Evolutionary conservation across 2,329 filamentous ascomycete species (phyloP), one percentile per base, ranked within the genome.

Genomic region (Diplocarpon mali): DNA sequence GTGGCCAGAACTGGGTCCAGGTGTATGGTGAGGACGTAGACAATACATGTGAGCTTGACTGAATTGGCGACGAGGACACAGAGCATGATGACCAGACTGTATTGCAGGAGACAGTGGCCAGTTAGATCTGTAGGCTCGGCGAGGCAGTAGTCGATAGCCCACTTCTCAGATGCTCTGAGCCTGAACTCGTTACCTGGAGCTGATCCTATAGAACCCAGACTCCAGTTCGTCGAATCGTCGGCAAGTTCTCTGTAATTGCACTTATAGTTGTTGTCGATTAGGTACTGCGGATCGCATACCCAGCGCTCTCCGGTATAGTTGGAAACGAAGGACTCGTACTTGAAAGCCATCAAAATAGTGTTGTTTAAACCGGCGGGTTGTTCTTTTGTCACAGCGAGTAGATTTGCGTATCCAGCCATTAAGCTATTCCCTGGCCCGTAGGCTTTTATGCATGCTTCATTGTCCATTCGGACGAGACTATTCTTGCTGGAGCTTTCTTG

Each of bases 1-100:
- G 63, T 64, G 20, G 60, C 47, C 0, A 65, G 48, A 9, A 61
- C 44, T 1, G 47, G 45, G 15, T 53, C 47, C 4, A 45, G 29
- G 17, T 45, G 30, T 2, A 42, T 47, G 10, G 16, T 29, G 7
- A 53, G 35, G n/a, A 51, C 28, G 16, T 15, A 48, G 14, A 46
- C 16, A 20, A 53, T 51, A 10, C 49, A 53, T 2, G 31, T 24
- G 5, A 53, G 37, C 30, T 55, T 55, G 35, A 48, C 42, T 10
- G 24, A 8, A 24, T 52, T 52, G 15, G 49, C 49, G 13, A 46
- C 14, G 8, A 55, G 35, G 2, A 53, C 48, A 5, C 29, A 40
- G 15, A 52, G 51, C 38, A 50, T 53, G 17, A 54, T 53, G 1
- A 51, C 42, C 3, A 52, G 44, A 31, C 50, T 55, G 34, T 49